Conservation (phyloP, 306 rosid genomes). For the Inga oerstediana region DNA sequence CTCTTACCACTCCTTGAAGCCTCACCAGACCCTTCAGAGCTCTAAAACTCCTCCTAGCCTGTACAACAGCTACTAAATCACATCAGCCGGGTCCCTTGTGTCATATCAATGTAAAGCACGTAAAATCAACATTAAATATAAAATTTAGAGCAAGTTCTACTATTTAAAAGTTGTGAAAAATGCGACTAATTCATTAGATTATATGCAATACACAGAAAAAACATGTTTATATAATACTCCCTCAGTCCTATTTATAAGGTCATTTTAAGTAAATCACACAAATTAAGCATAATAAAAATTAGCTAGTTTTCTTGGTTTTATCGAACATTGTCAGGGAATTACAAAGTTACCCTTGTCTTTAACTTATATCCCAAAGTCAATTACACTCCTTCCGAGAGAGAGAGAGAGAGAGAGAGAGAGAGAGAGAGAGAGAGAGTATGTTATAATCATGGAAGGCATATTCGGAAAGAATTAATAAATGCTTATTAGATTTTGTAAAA, state of each 20-base stretch:
- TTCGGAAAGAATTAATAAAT: background rate
- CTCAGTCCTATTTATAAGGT: background rate
- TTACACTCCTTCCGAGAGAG: background rate
- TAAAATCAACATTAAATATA: background rate
- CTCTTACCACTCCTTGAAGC: constrained; percentile 98
- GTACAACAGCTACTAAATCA: constrained; percentile 36
- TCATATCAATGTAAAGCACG: constrained; percentile 12
- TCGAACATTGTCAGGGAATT: background rate
- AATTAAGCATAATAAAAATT: too few relatives aligned
- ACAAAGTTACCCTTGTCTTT: background rate
- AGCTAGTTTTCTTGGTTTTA: too few relatives aligned
- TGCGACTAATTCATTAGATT: background rate
- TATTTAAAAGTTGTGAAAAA: background rate
- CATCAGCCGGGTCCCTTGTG: constrained; percentile 16
- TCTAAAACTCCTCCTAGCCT: constrained; percentile 94
- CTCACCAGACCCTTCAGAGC: constrained; percentile 95
- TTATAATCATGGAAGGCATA: background rate
- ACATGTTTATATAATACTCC: background rate
- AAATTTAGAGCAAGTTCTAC: background rate
- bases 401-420: background rate
- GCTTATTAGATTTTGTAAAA: background rate
- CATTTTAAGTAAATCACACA: background rate
- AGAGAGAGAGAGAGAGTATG: background rate
- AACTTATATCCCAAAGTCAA: background rate
- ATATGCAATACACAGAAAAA: background rate